Evolutionary conservation across 768 basidiomycete species (phyloP).

Genomic region (Boletus rubroflammeus): DNA sequence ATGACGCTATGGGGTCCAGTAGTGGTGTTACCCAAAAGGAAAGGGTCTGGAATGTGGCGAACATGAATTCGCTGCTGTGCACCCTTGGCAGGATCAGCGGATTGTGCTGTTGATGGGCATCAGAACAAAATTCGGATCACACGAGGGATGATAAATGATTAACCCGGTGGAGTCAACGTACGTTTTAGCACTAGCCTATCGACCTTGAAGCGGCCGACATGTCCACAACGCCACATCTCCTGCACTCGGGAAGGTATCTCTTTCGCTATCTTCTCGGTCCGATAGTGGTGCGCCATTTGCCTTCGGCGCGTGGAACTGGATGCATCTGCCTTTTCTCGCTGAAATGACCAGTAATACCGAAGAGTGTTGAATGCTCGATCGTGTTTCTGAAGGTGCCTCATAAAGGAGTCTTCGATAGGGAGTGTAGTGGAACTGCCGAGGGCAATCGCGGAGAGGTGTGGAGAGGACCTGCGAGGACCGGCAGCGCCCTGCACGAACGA

Average conservation of each 20-base stretch:
- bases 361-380: constrained; percentile 44
- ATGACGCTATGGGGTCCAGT: constrained; percentile 65
- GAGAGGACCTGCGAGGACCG: constrained; percentile 20
- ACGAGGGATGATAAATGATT: not conserved
- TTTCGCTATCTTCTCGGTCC: constrained; percentile 13
- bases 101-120: constrained; percentile 26
- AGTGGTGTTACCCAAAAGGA: constrained; percentile 36
- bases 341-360: constrained; percentile 57
- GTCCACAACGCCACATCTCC: constrained; percentile 65
- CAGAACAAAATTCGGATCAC: not conserved
- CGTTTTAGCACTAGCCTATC: constrained; percentile 38
- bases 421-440: constrained; percentile 33
- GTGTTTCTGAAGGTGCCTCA: constrained; percentile 31
- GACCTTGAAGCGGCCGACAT: constrained; percentile 64
- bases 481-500: constrained; percentile 15
- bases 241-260: constrained; percentile 32
- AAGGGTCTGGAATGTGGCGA: constrained; percentile 51
- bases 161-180: constrained; percentile 18
- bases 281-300: constrained; percentile 14
- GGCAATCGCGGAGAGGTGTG: constrained; percentile 21
- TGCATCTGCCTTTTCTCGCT: constrained; percentile 46
- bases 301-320: constrained; percentile 25
- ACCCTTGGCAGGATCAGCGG: constrained; percentile 51
- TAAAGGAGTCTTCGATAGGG: constrained; percentile 40
- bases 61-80: constrained; percentile 68